A percentile compares a stretch with the other conserved stretches of the same genome.
Conservation (phyloP, 129 eudicot species). For the Flaveria linearis region DNA sequence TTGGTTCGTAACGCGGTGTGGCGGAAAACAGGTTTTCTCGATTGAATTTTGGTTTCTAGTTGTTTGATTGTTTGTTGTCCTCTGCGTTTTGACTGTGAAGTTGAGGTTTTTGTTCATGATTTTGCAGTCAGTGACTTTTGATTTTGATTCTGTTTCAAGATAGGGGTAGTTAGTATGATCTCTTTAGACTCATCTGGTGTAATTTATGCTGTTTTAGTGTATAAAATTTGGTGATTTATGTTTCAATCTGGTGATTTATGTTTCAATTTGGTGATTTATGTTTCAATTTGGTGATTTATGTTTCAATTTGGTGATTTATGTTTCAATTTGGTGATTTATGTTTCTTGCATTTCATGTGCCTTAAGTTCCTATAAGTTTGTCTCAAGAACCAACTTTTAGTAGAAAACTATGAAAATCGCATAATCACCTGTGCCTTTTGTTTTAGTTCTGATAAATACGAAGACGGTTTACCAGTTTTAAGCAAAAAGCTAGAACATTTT, state of each 20-base stretch:
- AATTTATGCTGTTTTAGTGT: constrained; percentile 28
- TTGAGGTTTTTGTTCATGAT: constrained; percentile 26
- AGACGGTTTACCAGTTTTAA: too few species aligned
- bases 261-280: too few species aligned
- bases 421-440: too few species aligned
- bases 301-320: too few species aligned
- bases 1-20: constrained; percentile 83
- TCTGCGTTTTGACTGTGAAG: constrained; percentile 34
- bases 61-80: constrained; percentile 6
- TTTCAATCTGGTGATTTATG: constrained; percentile 18
- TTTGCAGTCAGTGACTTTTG: constrained; percentile 39
- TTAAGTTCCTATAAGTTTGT: too few species aligned
- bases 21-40: constrained; percentile 82
- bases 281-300: too few species aligned
- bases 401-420: too few species aligned
- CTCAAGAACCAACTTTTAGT: too few species aligned
- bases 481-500: too few species aligned
- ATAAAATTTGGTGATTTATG: constrained; percentile 10
- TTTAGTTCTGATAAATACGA: too few species aligned
- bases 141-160: constrained; percentile 11
- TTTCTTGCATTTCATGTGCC: too few species aligned
- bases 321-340: too few species aligned
- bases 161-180: neutral
- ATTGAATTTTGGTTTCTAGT: constrained; percentile 38
- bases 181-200: neutral